These are phyloP conservation scores for Westerdykella ornata DNA, from an alignment of 2,329 filamentous ascomycete genomes.

Conservation along the genomic window DNA sequence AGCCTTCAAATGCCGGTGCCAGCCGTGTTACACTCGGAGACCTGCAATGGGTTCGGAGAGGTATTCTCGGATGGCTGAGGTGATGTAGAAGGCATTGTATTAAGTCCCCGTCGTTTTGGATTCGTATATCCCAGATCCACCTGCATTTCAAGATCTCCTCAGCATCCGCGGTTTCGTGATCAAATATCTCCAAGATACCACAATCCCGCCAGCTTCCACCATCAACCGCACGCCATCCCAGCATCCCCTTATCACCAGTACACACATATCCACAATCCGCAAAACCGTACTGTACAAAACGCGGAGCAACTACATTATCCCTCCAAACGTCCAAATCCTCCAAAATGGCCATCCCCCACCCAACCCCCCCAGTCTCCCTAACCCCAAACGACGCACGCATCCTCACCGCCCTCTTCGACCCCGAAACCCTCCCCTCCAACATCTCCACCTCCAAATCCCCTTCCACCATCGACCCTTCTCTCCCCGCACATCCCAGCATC, in stretches of 20 bases:
- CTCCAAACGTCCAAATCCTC: neutral
- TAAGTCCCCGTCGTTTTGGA: neutral
- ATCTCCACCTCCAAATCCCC: slow-evolving; percentile 45
- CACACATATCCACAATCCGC: too few relatives aligned
- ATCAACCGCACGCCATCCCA: neutral
- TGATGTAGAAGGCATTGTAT: neutral
- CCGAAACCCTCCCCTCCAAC: slow-evolving; percentile 36
- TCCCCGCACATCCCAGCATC: slow-evolving; percentile 40
- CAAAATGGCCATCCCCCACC: slow-evolving; percentile 19
- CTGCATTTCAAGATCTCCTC: neutral
- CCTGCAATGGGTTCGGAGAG: neutral
- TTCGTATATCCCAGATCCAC: neutral
- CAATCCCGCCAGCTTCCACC: too few relatives aligned
- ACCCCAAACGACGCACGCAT: slow-evolving; percentile 35
- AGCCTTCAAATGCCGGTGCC: neutral
- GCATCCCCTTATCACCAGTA: neutral
- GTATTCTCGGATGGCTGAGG: too few relatives aligned
- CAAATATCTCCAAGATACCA: too few relatives aligned
- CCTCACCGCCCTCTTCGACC: slow-evolving; percentile 37
- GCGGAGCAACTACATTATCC: neutral
- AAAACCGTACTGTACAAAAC: too few relatives aligned
- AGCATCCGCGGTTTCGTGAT: too few relatives aligned
- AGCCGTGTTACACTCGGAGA: neutral
- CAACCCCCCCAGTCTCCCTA: slow-evolving; percentile 43
- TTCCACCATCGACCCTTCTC: slow-evolving; percentile 40